These are phyloP conservation scores for Taphrina wiesneri DNA, from an alignment of 1,139 yeast species.

Conservation along the genomic window DNA sequence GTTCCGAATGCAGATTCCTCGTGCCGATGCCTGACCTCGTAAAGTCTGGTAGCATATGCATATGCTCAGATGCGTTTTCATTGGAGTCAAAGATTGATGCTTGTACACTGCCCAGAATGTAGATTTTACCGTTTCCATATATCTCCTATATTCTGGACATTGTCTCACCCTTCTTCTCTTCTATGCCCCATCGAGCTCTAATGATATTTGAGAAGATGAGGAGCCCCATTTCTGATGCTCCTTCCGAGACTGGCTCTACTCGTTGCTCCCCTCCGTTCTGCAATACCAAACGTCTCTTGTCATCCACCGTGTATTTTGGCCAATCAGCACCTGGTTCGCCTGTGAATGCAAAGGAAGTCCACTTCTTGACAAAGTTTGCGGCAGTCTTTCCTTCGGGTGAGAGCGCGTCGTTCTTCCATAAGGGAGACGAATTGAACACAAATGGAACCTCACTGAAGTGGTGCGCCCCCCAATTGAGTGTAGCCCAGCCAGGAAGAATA, in stretches of 20 bases:
- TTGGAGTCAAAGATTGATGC: too few species aligned
- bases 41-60: too few species aligned
- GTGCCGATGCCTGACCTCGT: too few species aligned
- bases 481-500: conserved; percentile 12
- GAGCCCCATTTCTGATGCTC: background rate
- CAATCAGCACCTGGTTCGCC: conserved; percentile 13
- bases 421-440: conserved; percentile 14
- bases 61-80: too few species aligned
- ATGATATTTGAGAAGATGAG: background rate
- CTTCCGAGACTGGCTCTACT: conserved; percentile 8
- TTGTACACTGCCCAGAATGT: background rate
- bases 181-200: conserved; percentile 14
- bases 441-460: conserved; percentile 25
- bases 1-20: too few species aligned
- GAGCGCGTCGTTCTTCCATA: conserved; percentile 10
- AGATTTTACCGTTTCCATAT: background rate
- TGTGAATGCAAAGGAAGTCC: conserved; percentile 24
- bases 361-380: conserved; percentile 16
- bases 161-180: background rate
- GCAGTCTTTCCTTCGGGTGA: conserved; percentile 5
- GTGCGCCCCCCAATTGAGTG: conserved; percentile 21
- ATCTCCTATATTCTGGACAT: conserved; percentile 5
- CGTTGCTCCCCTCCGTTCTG: conserved; percentile 6
- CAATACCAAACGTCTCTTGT: conserved; percentile 5
- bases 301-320: conserved; percentile 3